Evolutionary conservation across 2,329 filamentous ascomycete genomes (phyloP), one percentile per base, ranked within the genome.

Genomic region (Xylaria sp.): DNA sequence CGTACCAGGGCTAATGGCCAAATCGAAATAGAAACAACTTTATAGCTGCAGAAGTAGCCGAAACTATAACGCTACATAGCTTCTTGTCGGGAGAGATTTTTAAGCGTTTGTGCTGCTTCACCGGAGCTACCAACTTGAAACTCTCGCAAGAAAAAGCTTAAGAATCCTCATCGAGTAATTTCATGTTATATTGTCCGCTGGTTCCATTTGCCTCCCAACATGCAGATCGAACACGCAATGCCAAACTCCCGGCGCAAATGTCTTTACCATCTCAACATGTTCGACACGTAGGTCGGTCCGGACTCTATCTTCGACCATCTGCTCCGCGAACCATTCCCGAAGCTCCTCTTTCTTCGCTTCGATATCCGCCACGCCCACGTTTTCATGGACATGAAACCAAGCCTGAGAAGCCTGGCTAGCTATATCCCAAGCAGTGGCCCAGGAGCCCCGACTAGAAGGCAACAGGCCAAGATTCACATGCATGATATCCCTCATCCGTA

Each of bases 181-280:
- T 69, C 30, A 64, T 8, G 58, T 65, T 50, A 75, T 74, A 53
- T 68, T 69, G 63, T 70, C n/a, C 24, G n/a, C 36, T 21, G 9
- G 21, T 48, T 64, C 68, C 61, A 56, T 73, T 71, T 65, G 69
- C 66, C 67, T 77, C 77, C 73, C 82, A 79, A 86, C 80, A 76
- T 81, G 82, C 21, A 91, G 81, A 78, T 92, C 89, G 79, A 90
- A 91, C 64, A 92, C 90, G 72, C 88, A 89, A 79, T 92, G 89
- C 88, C 88, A 90, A 7, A 92, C 88, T 0, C 85, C 88, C 32
- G 89, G 90, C 72, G 89, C 89, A 82, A 88, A 91, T 59, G 89
- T 91, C 82, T 92, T 92, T 76, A 92, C 89, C 72, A 84, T 80
- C 79, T 91, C 88, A 47, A 89, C 85, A 78, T 90, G 86, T 70